A percentile compares a stretch with the other conserved stretches of the same genome.
phyloP scores from a whole-genome alignment of 2,329 filamentous ascomycete species.

The Fusarium armeniacum region DNA sequence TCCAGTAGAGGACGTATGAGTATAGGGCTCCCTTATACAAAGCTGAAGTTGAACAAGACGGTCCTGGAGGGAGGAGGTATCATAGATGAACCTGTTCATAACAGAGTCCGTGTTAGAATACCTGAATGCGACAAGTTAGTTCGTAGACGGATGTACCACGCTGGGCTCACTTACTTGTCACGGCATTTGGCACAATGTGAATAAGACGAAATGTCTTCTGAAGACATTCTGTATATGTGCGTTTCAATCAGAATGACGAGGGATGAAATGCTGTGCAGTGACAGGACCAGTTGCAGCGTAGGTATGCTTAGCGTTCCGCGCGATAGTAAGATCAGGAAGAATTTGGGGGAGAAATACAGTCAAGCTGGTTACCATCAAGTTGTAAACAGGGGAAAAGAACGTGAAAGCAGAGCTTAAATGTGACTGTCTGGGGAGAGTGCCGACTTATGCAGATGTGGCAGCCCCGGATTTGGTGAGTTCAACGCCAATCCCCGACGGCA shows the following conservation, averaged over 20 bases:
- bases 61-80: conserved; percentile 28
- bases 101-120: neutral
- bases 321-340: neutral
- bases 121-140: conserved; percentile 5
- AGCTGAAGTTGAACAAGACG: conserved; percentile 9
- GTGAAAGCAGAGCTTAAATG: neutral
- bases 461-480: neutral
- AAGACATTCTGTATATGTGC: neutral
- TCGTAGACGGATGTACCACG: too few species aligned
- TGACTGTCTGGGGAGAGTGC: neutral
- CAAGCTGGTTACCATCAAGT: accelerated
- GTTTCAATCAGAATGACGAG: neutral
- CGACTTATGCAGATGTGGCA: neutral
- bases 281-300: too few species aligned
- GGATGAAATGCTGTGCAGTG: neutral
- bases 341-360: too few species aligned
- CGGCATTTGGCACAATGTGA: accelerated
- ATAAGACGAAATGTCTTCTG: accelerated
- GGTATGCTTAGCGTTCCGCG: neutral
- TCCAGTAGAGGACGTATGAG: accelerated
- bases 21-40: accelerated
- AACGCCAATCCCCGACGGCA: too few species aligned
- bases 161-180: conserved; percentile 1
- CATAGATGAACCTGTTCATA: conserved; percentile 29
- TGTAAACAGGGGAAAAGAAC: accelerated